These are phyloP conservation scores for Naematelia aurantialba DNA, from an alignment of 768 basidiomycete species.

Conservation along the genomic window DNA sequence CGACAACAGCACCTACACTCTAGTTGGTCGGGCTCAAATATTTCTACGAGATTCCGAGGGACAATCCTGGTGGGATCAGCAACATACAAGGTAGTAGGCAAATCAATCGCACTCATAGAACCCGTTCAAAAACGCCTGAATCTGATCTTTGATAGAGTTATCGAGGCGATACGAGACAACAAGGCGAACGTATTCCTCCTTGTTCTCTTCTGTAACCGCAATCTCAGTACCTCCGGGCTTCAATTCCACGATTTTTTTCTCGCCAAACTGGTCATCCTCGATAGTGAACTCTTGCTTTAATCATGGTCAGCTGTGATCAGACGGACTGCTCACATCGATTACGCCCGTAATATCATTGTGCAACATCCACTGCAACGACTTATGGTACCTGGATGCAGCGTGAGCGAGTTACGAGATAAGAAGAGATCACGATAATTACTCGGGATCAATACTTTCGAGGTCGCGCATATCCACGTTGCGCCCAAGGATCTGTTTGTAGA, in stretches of 20 bases:
- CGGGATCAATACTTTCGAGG: constrained; percentile 96
- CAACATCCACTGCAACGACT: constrained; percentile 94
- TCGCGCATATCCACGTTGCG: constrained; percentile 93
- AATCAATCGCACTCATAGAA: constrained; percentile 69
- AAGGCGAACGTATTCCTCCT: constrained; percentile 89
- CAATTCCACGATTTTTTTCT: constrained; percentile 78
- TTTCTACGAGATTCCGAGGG: constrained; percentile 89
- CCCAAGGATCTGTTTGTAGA: constrained; percentile 91
- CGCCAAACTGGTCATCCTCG: constrained; percentile 96
- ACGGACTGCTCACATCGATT: constrained; percentile 35
- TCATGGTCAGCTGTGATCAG: constrained; percentile 56
- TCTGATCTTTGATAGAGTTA: constrained; percentile 92
- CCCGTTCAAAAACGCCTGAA: constrained; percentile 79
- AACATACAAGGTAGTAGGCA: neutral
- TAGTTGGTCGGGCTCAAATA: constrained; percentile 52
- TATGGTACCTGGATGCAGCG: constrained; percentile 64
- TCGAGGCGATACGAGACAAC: constrained; percentile 91
- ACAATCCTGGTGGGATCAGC: constrained; percentile 59
- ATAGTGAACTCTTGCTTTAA: constrained; percentile 91
- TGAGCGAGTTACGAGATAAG: constrained; percentile 3
- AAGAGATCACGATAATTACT: constrained; percentile 46
- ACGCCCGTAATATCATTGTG: constrained; percentile 69
- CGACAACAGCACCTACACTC: constrained; percentile 34
- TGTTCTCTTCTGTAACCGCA: constrained; percentile 93
- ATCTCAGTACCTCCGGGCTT: constrained; percentile 79